Base-by-base conservation (phyloP, 129 eudicot species). In the Solidago caesia region DNA sequence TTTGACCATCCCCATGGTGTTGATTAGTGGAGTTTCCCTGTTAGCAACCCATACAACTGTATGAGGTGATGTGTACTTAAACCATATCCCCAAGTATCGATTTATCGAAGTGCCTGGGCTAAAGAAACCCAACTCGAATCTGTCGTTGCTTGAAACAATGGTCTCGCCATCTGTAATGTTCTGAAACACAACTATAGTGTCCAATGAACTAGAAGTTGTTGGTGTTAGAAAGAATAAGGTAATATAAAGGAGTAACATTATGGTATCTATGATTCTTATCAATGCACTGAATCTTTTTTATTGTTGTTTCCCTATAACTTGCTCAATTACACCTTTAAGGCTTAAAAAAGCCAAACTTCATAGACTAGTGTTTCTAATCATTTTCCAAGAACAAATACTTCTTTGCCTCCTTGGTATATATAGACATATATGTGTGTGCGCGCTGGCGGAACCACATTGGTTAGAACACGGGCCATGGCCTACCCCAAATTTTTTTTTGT, bases 41-140 rank as follows among this genome's bases (percentile, higher is more conserved):
- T 72, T 72, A 48, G 77, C 77, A 42, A 72, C 77, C 77, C 77
- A 72, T 16, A 44, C 57, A 13, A 75, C 75, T 15, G 61, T 68
- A 21, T 26, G 52, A 8, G 72, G 55, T 25, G 79, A 39, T 13
- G 58, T 64, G 51, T 75, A n/a, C 64, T 75, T 75, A 33, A 29
- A 75, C 79, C 79, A 75, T 29, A 75, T 75, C 61, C 61, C 79
- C 42, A 75, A 25, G 26, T 75, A 75, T 14, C 55, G 39, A 51
- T 75, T 69, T 8, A 5, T 69, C 13, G 75, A 52, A 52, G 27
- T 8, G 39, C 58, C 77, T 10, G 84, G 80, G 10, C 60, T 60
- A 74, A 80, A 75, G 68, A 75, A 75, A 8, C 79, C 79, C 9
- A 75, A 11, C 68, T 75, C 72, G 39, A 63, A 75, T 57, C 5